Evolutionary conservation across 2,329 filamentous ascomycete species (phyloP), one percentile per base, ranked within the genome.

Genomic region (Claviceps monticola): DNA sequence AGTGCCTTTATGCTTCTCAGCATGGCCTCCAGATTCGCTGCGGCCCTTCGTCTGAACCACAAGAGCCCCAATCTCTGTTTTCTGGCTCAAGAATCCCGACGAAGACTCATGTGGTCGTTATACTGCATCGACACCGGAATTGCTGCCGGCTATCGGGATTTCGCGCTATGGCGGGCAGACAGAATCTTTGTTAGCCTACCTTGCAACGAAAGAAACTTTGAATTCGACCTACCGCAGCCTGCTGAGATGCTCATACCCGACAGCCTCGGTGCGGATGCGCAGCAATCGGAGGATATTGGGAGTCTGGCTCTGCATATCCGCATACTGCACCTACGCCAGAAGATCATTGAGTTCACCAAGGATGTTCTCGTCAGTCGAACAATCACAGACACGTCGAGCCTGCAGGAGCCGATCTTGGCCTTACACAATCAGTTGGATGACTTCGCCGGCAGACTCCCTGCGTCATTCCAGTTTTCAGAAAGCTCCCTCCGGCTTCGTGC

Each of bases 401-500:
- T 78, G 13, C 67, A 69, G 49, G 57, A 67, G 3, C 64, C 70
- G 14, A 64, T 78, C 13, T 71, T 75, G 45, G 64, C 66, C 1
- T 61, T 74, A 7, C 71, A 74, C 53, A 71, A 73, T 54, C 72
- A 74, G 37, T 70, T 80, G 4, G 70, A 72, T 14, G 70, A 71
- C 13, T 80, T 80, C 54, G 75, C 76, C 46, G 69, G 71, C 19
- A 68, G 76, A 23, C 61, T 80, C 5, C 77, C 76, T 1, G 65
- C 71, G 0, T 79, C 75, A 9, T 80, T 80, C 56, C 74, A 74
- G 46, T 80, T 78, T 61, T 79, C 75, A 11, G 76, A 79, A 54
- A 74, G 69, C 55, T 79, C 78, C 34, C 65, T 79, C 4, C 71
- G 75, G 14, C 65, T 80, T 23, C 72, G 77, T 5, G 74, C 75